phyloP scores from a whole-genome alignment of 23 red algal genomes.

The Gracilariopsis chorda region DNA sequence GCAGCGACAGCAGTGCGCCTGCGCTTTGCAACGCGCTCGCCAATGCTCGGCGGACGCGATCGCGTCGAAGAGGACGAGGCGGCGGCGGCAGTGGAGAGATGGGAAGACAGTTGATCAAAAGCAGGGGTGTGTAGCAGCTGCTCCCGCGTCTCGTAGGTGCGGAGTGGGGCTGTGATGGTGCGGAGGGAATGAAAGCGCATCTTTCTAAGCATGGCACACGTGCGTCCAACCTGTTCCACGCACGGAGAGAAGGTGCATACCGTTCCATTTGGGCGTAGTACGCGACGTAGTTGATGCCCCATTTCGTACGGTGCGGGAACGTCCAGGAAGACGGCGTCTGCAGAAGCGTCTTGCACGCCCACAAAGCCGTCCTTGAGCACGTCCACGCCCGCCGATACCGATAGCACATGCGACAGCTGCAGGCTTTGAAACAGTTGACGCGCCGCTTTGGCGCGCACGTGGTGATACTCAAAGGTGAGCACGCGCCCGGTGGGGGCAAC shows the following conservation, averaged over 20 bases:
- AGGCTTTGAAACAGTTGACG: constrained; percentile 15
- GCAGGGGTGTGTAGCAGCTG: constrained; percentile 32
- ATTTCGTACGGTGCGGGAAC: constrained; percentile 78
- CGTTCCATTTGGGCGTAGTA: constrained; percentile 57
- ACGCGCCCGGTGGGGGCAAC: constrained; percentile 78
- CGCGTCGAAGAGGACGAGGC: too few relatives aligned
- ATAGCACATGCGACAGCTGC: constrained; percentile 1
- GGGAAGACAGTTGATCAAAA: not conserved
- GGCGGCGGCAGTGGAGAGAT: not conserved
- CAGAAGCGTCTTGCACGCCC: constrained; percentile 22
- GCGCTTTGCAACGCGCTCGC: not conserved
- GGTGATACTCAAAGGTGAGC: constrained; percentile 80
- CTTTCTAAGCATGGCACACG: not conserved
- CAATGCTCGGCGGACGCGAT: too few relatives aligned
- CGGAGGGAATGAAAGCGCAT: constrained; percentile 22
- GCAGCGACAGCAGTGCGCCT: not conserved
- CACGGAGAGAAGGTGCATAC: constrained; percentile 85
- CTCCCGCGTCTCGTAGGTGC: constrained; percentile 29
- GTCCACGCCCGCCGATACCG: constrained; percentile 42
- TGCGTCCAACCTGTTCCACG: constrained; percentile 87
- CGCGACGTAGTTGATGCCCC: constrained; percentile 4
- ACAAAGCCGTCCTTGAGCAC: constrained; percentile 48
- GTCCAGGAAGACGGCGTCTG: constrained; percentile 91
- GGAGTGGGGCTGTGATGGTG: constrained; percentile 52
- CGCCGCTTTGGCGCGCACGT: constrained; percentile 48